phyloP scores from a whole-genome alignment of 2,329 filamentous ascomycete species.

The Ceratocystis colombiana region DNA sequence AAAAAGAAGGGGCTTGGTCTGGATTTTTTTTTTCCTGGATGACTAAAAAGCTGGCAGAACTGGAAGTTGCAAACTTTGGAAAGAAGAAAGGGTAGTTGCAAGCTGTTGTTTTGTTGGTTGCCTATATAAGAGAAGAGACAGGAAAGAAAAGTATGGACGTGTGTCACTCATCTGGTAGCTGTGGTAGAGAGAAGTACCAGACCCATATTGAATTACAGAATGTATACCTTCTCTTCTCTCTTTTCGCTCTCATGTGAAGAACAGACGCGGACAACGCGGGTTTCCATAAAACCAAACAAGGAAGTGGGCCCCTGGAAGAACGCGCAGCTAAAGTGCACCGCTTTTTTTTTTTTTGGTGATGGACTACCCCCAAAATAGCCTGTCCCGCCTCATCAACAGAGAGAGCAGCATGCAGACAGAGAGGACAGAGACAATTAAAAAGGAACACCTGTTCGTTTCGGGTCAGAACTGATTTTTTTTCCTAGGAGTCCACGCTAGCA shows the following conservation, averaged over 20 bases:
- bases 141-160: too few species aligned
- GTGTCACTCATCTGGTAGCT: too few species aligned
- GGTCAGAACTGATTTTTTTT: not conserved
- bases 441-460: conserved; percentile 15
- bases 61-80: not conserved
- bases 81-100: not conserved
- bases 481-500: not conserved
- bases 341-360: not conserved
- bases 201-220: too few species aligned
- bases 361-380: not conserved
- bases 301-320: conserved; percentile 20
- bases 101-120: not conserved
- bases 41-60: conserved; percentile 16
- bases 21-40: not conserved
- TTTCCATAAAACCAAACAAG: conserved; percentile 9
- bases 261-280: conserved; percentile 28
- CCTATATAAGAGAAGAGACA: not conserved
- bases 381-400: too few species aligned
- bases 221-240: too few species aligned
- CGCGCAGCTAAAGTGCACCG: conserved; percentile 19
- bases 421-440: not conserved
- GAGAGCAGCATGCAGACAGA: too few species aligned
- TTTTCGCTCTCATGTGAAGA: conserved; percentile 23
- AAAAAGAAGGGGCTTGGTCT: not conserved
- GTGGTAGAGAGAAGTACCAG: not conserved